These are phyloP conservation scores for Amanita molliuscula DNA, from an alignment of 768 basidiomycete genomes.

Conservation along the genomic window DNA sequence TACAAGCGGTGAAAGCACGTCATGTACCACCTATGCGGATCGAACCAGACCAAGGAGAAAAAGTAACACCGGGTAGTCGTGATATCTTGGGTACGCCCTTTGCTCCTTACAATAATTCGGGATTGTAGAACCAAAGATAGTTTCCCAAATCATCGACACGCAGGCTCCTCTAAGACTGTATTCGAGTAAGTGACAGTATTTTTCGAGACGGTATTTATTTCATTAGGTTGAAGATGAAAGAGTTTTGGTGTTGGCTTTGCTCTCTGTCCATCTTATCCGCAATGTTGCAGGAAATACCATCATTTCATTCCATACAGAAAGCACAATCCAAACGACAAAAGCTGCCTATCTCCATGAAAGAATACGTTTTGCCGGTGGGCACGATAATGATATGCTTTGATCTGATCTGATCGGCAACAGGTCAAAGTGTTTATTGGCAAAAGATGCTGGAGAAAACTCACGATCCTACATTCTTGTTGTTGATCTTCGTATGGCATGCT, in stretches of 20 bases:
- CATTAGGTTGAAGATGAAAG: slow-evolving; percentile 14
- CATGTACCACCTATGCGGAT: slow-evolving; percentile 6
- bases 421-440: slow-evolving; percentile 38
- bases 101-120: too few relatives aligned
- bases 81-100: background rate
- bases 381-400: background rate
- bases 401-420: slow-evolving; percentile 10
- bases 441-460: slow-evolving; percentile 26
- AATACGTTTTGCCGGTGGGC: slow-evolving; percentile 33
- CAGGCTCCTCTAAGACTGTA: slow-evolving; percentile 22
- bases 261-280: slow-evolving; percentile 39
- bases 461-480: slow-evolving; percentile 46
- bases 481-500: slow-evolving; percentile 49
- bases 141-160: slow-evolving; percentile 22
- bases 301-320: slow-evolving; percentile 36
- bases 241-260: slow-evolving; percentile 34
- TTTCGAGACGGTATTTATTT: background rate
- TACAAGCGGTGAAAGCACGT: slow-evolving; percentile 28
- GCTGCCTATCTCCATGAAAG: slow-evolving; percentile 34
- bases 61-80: background rate
- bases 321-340: slow-evolving; percentile 25
- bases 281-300: slow-evolving; percentile 33
- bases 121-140: background rate
- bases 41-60: slow-evolving; percentile 9
- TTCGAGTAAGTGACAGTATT: background rate